Evolutionary conservation across 208 protist species (phyloP).

Genomic region (Endotrypanum monterogeii): DNA sequence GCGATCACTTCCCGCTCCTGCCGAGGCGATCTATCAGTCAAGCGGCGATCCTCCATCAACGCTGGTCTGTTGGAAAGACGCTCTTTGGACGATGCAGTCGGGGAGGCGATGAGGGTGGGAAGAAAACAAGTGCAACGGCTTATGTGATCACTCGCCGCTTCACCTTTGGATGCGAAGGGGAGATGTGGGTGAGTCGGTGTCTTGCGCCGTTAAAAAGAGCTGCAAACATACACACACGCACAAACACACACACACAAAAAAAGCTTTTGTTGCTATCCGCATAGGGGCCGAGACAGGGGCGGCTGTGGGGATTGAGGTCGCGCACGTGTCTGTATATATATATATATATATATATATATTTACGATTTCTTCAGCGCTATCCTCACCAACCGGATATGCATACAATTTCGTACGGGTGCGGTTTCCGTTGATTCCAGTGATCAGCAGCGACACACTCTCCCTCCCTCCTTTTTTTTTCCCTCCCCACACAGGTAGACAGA

Average conservation of each 20-base stretch:
- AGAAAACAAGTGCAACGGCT: slow-evolving; percentile 14
- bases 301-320: no score
- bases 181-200: slow-evolving; percentile 7
- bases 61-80: slow-evolving; percentile 1
- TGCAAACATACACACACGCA: background rate
- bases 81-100: slow-evolving; percentile 12
- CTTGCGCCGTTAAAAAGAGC: background rate
- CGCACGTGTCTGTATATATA: no score
- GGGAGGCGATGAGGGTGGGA: background rate
- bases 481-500: no score
- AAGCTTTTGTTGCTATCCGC: no score
- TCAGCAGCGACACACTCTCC: no score
- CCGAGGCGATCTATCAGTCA: background rate
- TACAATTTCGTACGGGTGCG: no score
- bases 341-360: no score
- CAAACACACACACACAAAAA: background rate
- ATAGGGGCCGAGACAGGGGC: no score
- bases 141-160: slow-evolving; percentile 7
- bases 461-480: no score
- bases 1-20: background rate
- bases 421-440: no score
- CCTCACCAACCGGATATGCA: no score
- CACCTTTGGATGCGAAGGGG: slow-evolving; percentile 16
- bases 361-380: no score
- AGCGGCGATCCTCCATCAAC: background rate